These are phyloP conservation scores for Papilionanthe hybrid DNA, from an alignment of 116 monocot species.

Conservation along the genomic window DNA sequence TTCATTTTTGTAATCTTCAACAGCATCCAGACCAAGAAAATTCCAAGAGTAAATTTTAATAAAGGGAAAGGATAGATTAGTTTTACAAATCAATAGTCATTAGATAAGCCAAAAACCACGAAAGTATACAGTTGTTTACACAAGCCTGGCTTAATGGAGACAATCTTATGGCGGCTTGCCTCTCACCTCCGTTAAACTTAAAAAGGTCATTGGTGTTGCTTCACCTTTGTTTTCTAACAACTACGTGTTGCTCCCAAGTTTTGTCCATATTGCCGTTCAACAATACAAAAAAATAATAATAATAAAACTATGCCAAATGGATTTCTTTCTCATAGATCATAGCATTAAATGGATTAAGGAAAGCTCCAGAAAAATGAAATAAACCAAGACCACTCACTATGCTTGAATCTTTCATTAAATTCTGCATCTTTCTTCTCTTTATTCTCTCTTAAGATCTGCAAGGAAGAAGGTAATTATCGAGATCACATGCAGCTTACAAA, in stretches of 20 bases:
- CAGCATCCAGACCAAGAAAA: not conserved
- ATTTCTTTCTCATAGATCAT: not conserved
- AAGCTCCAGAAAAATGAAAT: not conserved
- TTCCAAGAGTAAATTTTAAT: not conserved
- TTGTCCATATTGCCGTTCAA: not conserved
- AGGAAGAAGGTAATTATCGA: conserved; percentile 1
- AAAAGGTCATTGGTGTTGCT: not conserved
- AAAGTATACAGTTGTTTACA: not conserved
- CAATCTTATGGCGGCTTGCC: not conserved
- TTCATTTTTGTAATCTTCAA: not conserved
- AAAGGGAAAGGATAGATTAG: not conserved
- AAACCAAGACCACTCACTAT: conserved; percentile 42
- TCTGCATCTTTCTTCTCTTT: conserved; percentile 94
- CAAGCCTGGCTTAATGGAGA: not conserved
- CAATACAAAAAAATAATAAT: not conserved
- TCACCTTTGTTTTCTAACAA: not conserved
- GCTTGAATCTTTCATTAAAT: conserved; percentile 96
- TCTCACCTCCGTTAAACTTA: not conserved
- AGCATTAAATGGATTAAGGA: not conserved
- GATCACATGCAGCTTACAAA: not conserved
- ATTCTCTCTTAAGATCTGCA: conserved; percentile 85
- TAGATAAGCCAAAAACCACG: not conserved
- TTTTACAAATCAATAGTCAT: not conserved
- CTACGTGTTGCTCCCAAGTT: not conserved
- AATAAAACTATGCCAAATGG: not conserved